These are phyloP conservation scores for Cucurbita argyrosperma DNA, from an alignment of 306 rosid genomes.

Conservation along the genomic window DNA sequence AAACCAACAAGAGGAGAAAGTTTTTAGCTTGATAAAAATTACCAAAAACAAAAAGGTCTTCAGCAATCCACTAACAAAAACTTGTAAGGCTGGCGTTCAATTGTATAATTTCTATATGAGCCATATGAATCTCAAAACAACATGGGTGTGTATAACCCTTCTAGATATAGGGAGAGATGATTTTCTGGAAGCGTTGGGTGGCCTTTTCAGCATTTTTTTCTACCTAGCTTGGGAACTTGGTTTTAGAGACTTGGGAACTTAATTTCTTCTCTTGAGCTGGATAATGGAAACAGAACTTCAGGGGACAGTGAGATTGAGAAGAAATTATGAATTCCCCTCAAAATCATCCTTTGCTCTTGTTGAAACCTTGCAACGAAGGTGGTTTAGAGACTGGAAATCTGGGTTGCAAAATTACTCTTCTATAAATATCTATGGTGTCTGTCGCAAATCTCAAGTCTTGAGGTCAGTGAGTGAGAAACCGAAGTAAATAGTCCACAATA, in stretches of 20 bases:
- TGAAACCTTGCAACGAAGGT: background rate
- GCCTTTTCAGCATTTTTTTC: background rate
- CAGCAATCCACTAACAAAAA: background rate
- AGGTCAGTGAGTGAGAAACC: background rate
- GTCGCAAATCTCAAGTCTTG: background rate
- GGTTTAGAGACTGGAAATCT: background rate
- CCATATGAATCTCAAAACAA: conserved; percentile 1
- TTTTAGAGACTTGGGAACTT: background rate
- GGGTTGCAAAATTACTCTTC: background rate
- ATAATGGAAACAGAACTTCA: background rate
- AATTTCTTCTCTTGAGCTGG: background rate
- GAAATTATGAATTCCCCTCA: background rate
- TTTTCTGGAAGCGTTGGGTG: background rate
- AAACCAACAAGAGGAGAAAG: conserved; percentile 3
- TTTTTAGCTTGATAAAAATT: background rate
- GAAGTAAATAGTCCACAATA: background rate
- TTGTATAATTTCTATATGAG: background rate
- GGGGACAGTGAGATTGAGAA: background rate
- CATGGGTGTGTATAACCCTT: background rate
- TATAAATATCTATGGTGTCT: background rate
- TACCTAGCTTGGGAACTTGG: background rate
- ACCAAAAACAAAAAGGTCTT: background rate
- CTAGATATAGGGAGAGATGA: background rate
- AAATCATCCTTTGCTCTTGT: background rate
- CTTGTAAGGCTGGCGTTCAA: background rate